Evolutionary conservation across 2,329 filamentous ascomycete genomes (phyloP).

Genomic region (Lecanosticta acicola): DNA sequence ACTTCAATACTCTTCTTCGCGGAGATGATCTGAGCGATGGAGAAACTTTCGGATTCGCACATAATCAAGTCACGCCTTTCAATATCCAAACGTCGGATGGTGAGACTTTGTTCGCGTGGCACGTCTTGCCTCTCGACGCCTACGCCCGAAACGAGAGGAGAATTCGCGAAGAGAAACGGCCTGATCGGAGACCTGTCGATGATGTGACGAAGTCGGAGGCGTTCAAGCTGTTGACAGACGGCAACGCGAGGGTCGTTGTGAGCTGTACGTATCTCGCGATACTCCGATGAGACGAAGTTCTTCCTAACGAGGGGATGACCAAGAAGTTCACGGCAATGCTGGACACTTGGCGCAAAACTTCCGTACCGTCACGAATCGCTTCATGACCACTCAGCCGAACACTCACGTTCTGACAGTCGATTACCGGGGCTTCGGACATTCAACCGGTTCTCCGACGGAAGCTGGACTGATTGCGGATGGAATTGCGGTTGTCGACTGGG

Average conservation of each 20-base stretch:
- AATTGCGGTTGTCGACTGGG: slow-evolving; percentile 66
- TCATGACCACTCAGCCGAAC: slow-evolving; percentile 64
- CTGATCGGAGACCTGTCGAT: slow-evolving; percentile 38
- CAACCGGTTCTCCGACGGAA: slow-evolving; percentile 75
- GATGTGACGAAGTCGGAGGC: slow-evolving; percentile 46
- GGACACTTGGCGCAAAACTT: slow-evolving; percentile 76
- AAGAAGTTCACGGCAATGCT: slow-evolving; percentile 59
- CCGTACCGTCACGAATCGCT: slow-evolving; percentile 71
- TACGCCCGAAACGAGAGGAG: slow-evolving; percentile 66
- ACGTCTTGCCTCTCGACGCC: slow-evolving; percentile 72
- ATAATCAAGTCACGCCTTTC: slow-evolving; percentile 85
- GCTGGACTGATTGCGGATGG: slow-evolving; percentile 75
- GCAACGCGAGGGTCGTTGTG: slow-evolving; percentile 47
- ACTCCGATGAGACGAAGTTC: background rate
- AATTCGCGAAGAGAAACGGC: slow-evolving; percentile 46
- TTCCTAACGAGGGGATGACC: slow-evolving; percentile 5
- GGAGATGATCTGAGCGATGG: slow-evolving; percentile 66
- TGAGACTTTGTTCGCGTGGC: slow-evolving; percentile 81
- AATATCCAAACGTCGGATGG: slow-evolving; percentile 67
- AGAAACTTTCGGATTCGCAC: slow-evolving; percentile 79
- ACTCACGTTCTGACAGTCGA: slow-evolving; percentile 84
- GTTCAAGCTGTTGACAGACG: slow-evolving; percentile 45
- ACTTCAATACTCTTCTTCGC: slow-evolving; percentile 64
- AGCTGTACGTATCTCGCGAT: slow-evolving; percentile 40
- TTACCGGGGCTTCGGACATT: slow-evolving; percentile 82